Percentiles rank a stretch among this genome's conserved stretches.
Conservation (phyloP, 768 basidiomycete genomes). For the Podaxis sp. region DNA sequence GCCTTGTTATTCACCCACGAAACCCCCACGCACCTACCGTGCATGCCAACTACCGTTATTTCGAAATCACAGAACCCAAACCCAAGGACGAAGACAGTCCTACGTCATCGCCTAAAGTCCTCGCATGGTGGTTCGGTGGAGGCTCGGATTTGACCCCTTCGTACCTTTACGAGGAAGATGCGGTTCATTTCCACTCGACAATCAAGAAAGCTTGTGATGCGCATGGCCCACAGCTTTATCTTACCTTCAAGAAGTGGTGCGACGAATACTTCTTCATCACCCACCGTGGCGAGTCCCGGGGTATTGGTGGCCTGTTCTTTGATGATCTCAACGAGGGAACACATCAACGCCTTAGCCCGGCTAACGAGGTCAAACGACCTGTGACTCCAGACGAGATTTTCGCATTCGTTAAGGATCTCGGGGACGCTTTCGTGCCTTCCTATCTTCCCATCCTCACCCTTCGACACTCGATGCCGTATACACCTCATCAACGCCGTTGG, state of each 20-base stretch:
- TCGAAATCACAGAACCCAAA: conserved; percentile 74
- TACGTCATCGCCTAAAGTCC: conserved; percentile 46
- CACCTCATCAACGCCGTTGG: conserved; percentile 81
- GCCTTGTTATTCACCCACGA: conserved; percentile 90
- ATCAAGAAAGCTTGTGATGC: conserved; percentile 75
- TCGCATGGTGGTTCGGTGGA: conserved; percentile 99
- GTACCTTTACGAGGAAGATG: conserved; percentile 89
- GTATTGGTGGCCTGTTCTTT: conserved; percentile 94
- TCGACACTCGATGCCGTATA: conserved; percentile 54
- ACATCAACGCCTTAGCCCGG: conserved; percentile 61
- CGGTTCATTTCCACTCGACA: conserved; percentile 79
- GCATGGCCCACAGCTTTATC: conserved; percentile 69
- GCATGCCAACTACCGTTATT: conserved; percentile 97
- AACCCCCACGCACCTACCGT: conserved; percentile 94
- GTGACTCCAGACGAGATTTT: conserved; percentile 71
- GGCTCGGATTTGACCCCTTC: conserved; percentile 93
- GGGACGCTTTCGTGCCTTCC: conserved; percentile 83
- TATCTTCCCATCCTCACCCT: conserved; percentile 83
- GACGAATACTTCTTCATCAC: conserved; percentile 96
- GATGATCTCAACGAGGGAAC: conserved; percentile 79
- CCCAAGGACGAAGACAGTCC: conserved; percentile 23
- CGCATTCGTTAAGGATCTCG: conserved; percentile 66
- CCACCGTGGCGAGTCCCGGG: conserved; percentile 83
- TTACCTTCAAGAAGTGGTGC: conserved; percentile 91
- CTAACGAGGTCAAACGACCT: conserved; percentile 43